These are phyloP conservation scores for Senna tora DNA, from an alignment of 306 rosid species.

Conservation along the genomic window DNA sequence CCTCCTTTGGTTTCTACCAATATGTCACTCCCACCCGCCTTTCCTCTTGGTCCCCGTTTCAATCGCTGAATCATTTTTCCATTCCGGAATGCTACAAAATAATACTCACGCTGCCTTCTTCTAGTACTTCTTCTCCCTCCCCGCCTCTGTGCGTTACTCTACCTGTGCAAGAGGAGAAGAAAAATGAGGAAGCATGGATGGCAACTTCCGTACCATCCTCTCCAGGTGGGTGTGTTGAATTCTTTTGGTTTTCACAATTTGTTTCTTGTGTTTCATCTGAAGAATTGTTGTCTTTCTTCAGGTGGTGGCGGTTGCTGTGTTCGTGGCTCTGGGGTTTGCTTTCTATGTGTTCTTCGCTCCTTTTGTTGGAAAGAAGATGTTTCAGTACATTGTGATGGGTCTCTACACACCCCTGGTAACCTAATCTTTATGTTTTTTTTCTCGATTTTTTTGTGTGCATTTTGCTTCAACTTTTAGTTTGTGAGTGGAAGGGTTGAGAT, in stretches of 20 bases:
- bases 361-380: constrained; percentile 83
- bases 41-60: constrained; percentile 36
- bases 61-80: constrained; percentile 45
- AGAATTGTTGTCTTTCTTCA: constrained; percentile 31
- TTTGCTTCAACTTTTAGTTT: background rate
- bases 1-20: constrained; percentile 33
- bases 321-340: constrained; percentile 94
- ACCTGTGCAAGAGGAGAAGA: constrained; percentile 1
- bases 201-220: constrained; percentile 98
- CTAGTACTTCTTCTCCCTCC: constrained; percentile 16
- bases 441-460: constrained; percentile 27
- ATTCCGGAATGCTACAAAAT: constrained; percentile 37
- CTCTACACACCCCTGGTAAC: constrained; percentile 93
- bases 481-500: constrained; percentile 59
- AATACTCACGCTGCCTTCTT: constrained; percentile 33
- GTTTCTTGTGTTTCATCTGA: constrained; percentile 13
- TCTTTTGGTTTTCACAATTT: constrained; percentile 9
- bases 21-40: constrained; percentile 38
- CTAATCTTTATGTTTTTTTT: constrained; percentile 27
- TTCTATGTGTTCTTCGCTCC: constrained; percentile 98
- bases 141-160: constrained; percentile 37
- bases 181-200: constrained; percentile 98
- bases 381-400: constrained; percentile 82
- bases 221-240: constrained; percentile 61
- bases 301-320: constrained; percentile 99